Base-by-base conservation (phyloP, 805 yeast species). In the Lachancea thermotolerans region DNA sequence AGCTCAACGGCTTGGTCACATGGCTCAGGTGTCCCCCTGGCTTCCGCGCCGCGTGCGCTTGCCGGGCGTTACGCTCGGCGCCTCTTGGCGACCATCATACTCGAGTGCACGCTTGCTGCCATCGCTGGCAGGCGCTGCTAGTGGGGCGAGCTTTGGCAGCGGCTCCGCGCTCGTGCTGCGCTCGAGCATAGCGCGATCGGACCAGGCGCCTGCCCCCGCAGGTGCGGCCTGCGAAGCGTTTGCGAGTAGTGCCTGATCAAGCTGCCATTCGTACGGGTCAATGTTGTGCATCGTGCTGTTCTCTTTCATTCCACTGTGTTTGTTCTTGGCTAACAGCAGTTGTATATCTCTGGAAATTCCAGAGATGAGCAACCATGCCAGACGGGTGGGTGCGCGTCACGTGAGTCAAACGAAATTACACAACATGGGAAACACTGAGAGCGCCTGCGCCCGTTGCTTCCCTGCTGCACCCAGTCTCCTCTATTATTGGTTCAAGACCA, bases 251-350 rank as follows among this genome's bases (percentile, higher is more conserved):
- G 28, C n/a, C 3, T 42, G 40, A 16, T 43, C 42, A 10, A 42
- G 35, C 17, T 42, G 39, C 50, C 50, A 47, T 16, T 46, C 50
- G 41, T 37, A 47, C 8, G 50, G 50, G 37, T 47, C 50, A 34
- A 28, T 29, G 7, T 28, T 34, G 30, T 41, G 30, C 45, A 35
- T 41, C 11, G 7, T 28, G 7, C 25, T 21, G 7, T 21, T 21
- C 25, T 21, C 25, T 31, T 31, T n/a, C 34, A 8, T 31, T 31
- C 8, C 8, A 31, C 8, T 4, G 15, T 8, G 34, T 4, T 31
- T n/a, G 5, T 11, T 35, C 10, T 11, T 35, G 37, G 17, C 17
- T 18, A 16, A 16, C 18, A 35, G 18, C 15, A 6, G 7, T 5
- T 35, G 10, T 11, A 14, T 4, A 16, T 3, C 8, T 4, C 17